Percentiles rank a stretch among this genome's conserved stretches.
These are phyloP conservation scores for Phytophthora sp. DNA, from an alignment of 352 stramenopile genomes.

Conservation along the genomic window DNA sequence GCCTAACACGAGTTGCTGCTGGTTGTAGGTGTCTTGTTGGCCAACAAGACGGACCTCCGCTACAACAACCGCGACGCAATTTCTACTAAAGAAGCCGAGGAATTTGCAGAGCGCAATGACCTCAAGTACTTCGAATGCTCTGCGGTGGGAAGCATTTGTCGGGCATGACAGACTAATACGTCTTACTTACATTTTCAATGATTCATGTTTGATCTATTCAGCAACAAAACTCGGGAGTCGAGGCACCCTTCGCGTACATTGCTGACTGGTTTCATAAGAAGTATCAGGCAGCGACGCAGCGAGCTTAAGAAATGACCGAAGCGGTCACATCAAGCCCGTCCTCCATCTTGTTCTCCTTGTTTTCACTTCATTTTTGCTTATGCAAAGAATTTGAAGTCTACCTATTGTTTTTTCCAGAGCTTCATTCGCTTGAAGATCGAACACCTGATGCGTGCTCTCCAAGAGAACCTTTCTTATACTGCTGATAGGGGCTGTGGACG, in stretches of 20 bases:
- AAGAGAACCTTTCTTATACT: no score
- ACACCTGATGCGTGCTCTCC: no score
- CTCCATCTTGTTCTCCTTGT: not conserved
- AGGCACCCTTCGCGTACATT: slow-evolving; percentile 80
- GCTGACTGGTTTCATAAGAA: slow-evolving; percentile 88
- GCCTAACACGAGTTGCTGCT: no score
- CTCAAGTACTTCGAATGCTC: slow-evolving; percentile 88
- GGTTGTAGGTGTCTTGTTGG: slow-evolving; percentile 62
- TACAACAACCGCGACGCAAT: slow-evolving; percentile 83
- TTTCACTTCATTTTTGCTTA: not conserved
- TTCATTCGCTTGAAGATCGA: not conserved
- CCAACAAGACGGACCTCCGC: slow-evolving; percentile 81
- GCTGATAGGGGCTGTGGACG: slow-evolving; percentile 8
- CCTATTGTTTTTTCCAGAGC: no score
- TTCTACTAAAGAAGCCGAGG: slow-evolving; percentile 68
- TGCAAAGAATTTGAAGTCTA: slow-evolving; percentile 5
- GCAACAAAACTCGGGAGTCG: slow-evolving; percentile 78
- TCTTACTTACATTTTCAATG: no score
- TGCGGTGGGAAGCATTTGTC: slow-evolving; percentile 44
- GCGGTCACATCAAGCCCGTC: no score
- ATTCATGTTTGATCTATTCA: slow-evolving; percentile 14
- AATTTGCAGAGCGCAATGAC: slow-evolving; percentile 75
- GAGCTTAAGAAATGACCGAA: slow-evolving; percentile 42
- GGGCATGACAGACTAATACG: no score
- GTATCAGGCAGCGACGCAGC: slow-evolving; percentile 72